Evolutionary conservation across 805 yeast species (phyloP).

Genomic region (Kuraishia piskuri): DNA sequence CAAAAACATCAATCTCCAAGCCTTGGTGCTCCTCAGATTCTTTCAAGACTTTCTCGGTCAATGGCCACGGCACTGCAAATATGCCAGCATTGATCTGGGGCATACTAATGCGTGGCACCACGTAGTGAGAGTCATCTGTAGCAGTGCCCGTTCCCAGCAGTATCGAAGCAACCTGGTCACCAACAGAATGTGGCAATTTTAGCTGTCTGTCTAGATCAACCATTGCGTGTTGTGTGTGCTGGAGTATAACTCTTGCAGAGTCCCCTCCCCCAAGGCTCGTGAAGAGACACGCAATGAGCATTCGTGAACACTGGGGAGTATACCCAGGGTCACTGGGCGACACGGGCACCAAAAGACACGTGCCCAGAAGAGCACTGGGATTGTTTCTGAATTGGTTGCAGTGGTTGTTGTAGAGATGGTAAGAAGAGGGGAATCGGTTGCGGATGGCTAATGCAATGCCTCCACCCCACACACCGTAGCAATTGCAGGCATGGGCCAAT

Average conservation of each 20-base stretch:
- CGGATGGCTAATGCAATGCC: slow-evolving; percentile 65
- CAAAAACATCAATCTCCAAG: slow-evolving; percentile 37
- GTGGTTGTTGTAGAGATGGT: slow-evolving; percentile 33
- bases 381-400: slow-evolving; percentile 22
- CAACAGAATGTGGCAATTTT: slow-evolving; percentile 6
- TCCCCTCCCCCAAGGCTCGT: slow-evolving; percentile 55
- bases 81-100: slow-evolving; percentile 79
- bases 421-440: slow-evolving; percentile 47
- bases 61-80: slow-evolving; percentile 71
- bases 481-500: slow-evolving; percentile 74
- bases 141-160: neutral
- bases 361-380: slow-evolving; percentile 40
- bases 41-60: slow-evolving; percentile 47
- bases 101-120: slow-evolving; percentile 36
- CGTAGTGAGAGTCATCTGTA: slow-evolving; percentile 8
- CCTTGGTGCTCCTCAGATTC: slow-evolving; percentile 11
- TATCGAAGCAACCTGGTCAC: neutral
- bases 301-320: slow-evolving; percentile 13
- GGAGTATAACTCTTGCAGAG: slow-evolving; percentile 35
- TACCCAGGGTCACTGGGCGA: slow-evolving; percentile 22
- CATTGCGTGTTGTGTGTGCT: slow-evolving; percentile 42
- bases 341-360: slow-evolving; percentile 35
- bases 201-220: slow-evolving; percentile 34
- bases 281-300: slow-evolving; percentile 58
- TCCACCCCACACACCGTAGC: slow-evolving; percentile 77